A percentile compares a stretch with the other conserved stretches of the same genome.
Conservation (phyloP, 2,329 filamentous ascomycete genomes). For the Penicillium glabrum region DNA sequence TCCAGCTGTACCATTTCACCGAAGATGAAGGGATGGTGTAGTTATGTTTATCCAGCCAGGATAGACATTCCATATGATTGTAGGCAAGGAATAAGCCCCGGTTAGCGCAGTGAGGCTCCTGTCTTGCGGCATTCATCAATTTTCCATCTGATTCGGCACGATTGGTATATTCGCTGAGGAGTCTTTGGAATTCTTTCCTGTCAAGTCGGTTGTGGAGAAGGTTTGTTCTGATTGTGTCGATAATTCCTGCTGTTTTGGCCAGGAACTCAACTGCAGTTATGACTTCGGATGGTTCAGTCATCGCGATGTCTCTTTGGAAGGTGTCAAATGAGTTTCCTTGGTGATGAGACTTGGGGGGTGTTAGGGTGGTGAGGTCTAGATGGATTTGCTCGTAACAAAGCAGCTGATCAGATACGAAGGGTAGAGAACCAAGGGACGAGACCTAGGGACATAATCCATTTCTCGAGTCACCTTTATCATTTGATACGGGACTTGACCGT, state of each 20-base stretch:
- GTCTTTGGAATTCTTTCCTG: slow-evolving; percentile 9
- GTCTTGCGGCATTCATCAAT: slow-evolving; percentile 11
- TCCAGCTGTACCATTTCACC: slow-evolving; percentile 15
- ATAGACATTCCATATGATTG: slow-evolving; percentile 12
- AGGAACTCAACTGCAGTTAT: not conserved
- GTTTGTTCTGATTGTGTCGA: slow-evolving; percentile 9
- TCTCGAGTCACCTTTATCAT: too few species aligned
- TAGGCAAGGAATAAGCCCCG: slow-evolving; percentile 13
- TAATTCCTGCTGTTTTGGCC: not conserved
- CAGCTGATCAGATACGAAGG: not conserved
- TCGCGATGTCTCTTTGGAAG: not conserved
- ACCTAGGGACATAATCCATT: too few species aligned
- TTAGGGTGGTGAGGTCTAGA: not conserved
- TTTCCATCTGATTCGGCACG: slow-evolving; percentile 16
- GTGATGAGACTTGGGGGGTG: not conserved
- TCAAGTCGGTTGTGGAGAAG: slow-evolving; percentile 11
- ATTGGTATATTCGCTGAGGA: slow-evolving; percentile 15
- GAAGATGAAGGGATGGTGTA: slow-evolving; percentile 8
- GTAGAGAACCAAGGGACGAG: not conserved
- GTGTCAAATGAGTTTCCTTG: not conserved
- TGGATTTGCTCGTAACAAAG: not conserved
- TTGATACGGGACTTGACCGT: not conserved
- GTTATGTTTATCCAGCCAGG: slow-evolving; percentile 9
- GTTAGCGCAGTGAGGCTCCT: slow-evolving; percentile 4
- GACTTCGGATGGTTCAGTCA: not conserved